These are phyloP conservation scores for Lactuca saligna DNA, from an alignment of 129 eudicot genomes.

Conservation along the genomic window DNA sequence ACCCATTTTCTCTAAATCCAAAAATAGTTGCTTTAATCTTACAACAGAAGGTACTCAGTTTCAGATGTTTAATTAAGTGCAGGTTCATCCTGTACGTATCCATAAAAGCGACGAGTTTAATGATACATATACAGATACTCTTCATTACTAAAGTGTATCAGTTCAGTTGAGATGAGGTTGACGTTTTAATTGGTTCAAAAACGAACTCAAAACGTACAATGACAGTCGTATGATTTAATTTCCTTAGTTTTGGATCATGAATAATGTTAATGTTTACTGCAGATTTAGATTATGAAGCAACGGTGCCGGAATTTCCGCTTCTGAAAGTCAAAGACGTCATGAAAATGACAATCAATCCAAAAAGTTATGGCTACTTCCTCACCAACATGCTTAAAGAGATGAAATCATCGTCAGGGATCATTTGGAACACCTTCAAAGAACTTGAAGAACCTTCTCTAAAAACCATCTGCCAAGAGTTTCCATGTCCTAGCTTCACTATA, in stretches of 20 bases:
- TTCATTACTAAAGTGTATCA: too few relatives aligned
- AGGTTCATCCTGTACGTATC: too few relatives aligned
- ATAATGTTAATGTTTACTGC: neutral
- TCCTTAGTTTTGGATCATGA: neutral
- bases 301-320: constrained; percentile 31
- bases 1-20: constrained; percentile 10
- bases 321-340: constrained; percentile 34
- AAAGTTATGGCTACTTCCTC: constrained; percentile 9
- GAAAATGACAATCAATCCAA: constrained; percentile 14
- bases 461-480: constrained; percentile 13
- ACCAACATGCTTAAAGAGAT: constrained; percentile 16
- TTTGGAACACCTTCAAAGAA: constrained; percentile 47
- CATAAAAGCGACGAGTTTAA: too few relatives aligned
- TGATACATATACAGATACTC: too few relatives aligned
- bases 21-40: constrained; percentile 20
- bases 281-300: constrained; percentile 27
- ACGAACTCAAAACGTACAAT: too few relatives aligned
- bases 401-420: constrained; percentile 38
- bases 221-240: neutral
- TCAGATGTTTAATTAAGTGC: neutral
- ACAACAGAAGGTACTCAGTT: constrained; percentile 16
- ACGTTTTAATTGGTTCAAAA: too few relatives aligned
- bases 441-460: constrained; percentile 38
- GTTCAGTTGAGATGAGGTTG: too few relatives aligned
- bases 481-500: constrained; percentile 34